These are phyloP conservation scores for Chrysoporthe puriensis DNA, from an alignment of 2,329 filamentous ascomycete genomes.

Conservation along the genomic window DNA sequence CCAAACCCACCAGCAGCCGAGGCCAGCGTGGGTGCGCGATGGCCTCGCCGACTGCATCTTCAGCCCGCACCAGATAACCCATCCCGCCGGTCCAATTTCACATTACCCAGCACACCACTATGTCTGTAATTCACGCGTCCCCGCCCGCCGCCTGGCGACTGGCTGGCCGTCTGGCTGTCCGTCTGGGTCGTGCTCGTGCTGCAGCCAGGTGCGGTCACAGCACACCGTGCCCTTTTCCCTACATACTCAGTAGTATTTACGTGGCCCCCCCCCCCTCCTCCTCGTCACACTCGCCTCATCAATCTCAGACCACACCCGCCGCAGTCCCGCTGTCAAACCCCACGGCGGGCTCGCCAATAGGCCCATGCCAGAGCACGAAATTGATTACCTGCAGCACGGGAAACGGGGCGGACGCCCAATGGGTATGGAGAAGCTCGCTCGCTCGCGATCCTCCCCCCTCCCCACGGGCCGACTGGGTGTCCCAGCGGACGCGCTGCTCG, in stretches of 20 bases:
- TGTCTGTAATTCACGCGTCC: too few species aligned
- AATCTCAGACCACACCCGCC: conserved; percentile 2
- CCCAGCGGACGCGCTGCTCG: background rate
- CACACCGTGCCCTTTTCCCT: background rate
- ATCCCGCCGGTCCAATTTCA: background rate
- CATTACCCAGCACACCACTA: background rate
- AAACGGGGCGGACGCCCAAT: background rate
- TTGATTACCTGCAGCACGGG: conserved; percentile 11
- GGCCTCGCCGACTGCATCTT: conserved; percentile 9
- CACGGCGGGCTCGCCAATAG: background rate
- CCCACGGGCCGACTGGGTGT: conserved; percentile 20
- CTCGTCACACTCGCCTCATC: conserved; percentile 7
- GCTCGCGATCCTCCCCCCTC: background rate
- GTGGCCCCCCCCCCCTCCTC: background rate
- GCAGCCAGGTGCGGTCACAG: background rate
- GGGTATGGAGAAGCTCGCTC: background rate
- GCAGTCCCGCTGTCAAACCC: conserved; percentile 1
- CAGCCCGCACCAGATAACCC: background rate
- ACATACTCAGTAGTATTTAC: background rate
- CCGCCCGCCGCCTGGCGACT: too few species aligned
- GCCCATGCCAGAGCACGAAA: conserved; percentile 7
- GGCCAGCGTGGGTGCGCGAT: background rate
- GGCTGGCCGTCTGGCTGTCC: background rate
- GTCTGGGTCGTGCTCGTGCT: background rate
- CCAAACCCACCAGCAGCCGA: conserved; percentile 1